These are phyloP conservation scores for Vanderwaltozyma verrucispora DNA, from an alignment of 805 yeast species.

Conservation along the genomic window DNA sequence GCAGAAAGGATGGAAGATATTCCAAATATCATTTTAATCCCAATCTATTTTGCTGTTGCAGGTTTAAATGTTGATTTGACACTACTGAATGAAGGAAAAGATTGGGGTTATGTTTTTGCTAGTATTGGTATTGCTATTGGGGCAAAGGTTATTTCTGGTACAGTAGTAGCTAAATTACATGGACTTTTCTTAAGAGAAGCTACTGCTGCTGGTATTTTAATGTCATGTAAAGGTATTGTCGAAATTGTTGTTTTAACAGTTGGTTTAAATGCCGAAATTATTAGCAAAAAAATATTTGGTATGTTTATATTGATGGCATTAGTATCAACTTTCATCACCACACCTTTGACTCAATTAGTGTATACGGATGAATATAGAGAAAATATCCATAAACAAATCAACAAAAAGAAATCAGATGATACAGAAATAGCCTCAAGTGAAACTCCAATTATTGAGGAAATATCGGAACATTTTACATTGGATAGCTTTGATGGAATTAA, in stretches of 20 bases:
- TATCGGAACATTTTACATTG: slow-evolving; percentile 1
- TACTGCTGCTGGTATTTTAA: slow-evolving; percentile 63
- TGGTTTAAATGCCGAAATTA: slow-evolving; percentile 63
- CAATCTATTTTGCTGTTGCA: slow-evolving; percentile 70
- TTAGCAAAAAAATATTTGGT: slow-evolving; percentile 53
- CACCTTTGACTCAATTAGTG: slow-evolving; percentile 53
- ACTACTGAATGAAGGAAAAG: slow-evolving; percentile 48
- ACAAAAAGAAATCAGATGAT: slow-evolving; percentile 2
- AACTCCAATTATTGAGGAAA: slow-evolving; percentile 1
- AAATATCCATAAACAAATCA: slow-evolving; percentile 22
- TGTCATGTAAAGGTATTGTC: slow-evolving; percentile 86
- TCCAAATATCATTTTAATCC: slow-evolving; percentile 60
- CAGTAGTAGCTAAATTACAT: slow-evolving; percentile 48
- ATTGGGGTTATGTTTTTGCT: slow-evolving; percentile 72
- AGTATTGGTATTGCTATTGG: slow-evolving; percentile 55
- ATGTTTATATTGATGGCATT: slow-evolving; percentile 82
- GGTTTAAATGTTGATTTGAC: slow-evolving; percentile 67
- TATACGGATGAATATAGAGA: slow-evolving; percentile 58
- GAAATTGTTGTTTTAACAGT: slow-evolving; percentile 70
- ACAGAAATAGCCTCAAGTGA: neutral
- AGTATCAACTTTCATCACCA: slow-evolving; percentile 66
- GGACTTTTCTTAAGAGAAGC: slow-evolving; percentile 68
- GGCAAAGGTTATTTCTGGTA: slow-evolving; percentile 61
- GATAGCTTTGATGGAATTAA: slow-evolving; percentile 14
- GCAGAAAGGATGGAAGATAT: slow-evolving; percentile 72